phyloP scores from a whole-genome alignment of 768 basidiomycete species.

The Termitomyces sp. region DNA sequence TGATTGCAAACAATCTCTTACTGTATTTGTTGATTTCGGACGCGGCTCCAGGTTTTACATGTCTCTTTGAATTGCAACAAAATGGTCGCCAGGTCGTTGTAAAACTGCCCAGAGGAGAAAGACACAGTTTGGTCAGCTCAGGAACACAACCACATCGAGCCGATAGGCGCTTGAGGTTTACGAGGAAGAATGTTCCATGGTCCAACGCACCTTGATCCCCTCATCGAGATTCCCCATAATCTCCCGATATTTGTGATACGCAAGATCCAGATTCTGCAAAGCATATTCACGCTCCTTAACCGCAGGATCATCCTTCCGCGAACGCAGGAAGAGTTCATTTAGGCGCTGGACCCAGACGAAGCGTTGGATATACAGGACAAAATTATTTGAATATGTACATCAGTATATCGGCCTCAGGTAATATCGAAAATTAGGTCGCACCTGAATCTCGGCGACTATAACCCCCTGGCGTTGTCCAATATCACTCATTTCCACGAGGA shows the following conservation, averaged over 20 bases:
- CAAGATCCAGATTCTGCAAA: conserved; percentile 76
- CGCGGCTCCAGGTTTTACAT: conserved; percentile 70
- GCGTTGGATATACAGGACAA: neutral
- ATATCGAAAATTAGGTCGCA: conserved; percentile 23
- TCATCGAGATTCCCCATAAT: conserved; percentile 82
- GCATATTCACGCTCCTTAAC: conserved; percentile 79
- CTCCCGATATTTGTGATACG: conserved; percentile 85
- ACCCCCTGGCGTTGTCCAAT: conserved; percentile 57
- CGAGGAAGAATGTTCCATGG: conserved; percentile 5
- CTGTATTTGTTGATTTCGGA: conserved; percentile 72
- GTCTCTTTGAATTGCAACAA: conserved; percentile 69
- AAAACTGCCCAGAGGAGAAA: conserved; percentile 52
- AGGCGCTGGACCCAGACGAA: conserved; percentile 29
- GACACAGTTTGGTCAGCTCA: neutral
- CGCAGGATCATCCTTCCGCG: conserved; percentile 69
- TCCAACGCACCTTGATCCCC: conserved; percentile 63
- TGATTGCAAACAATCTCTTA: conserved; percentile 28
- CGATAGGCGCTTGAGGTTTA: neutral
- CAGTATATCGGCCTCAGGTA: neutral
- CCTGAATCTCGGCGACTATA: conserved; percentile 65
- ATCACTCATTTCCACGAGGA: conserved; percentile 52
- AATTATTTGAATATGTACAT: neutral
- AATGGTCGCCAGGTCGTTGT: conserved; percentile 77
- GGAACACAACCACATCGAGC: neutral
- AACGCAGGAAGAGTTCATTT: conserved; percentile 71